These are phyloP conservation scores for Uronychia binucleata DNA, from an alignment of 73 alveolate genomes.

Conservation along the genomic window DNA sequence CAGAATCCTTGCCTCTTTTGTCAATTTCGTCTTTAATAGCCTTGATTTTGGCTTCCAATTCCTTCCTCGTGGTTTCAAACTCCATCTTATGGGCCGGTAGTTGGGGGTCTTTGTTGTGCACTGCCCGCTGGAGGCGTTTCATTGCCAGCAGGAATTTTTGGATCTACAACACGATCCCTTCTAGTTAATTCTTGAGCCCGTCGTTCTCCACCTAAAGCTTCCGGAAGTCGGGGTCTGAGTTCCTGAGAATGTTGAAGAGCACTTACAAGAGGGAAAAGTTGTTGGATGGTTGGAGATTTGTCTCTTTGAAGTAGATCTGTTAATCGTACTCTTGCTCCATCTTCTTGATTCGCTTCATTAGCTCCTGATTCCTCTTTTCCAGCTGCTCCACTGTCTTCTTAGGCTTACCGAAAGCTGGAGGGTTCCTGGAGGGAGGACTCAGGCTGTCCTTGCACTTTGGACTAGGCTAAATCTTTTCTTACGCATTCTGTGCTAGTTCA, in stretches of 20 bases:
- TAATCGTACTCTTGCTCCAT: conserved; percentile 15
- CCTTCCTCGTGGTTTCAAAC: conserved; percentile 56
- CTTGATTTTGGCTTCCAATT: conserved; percentile 33
- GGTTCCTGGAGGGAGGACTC: neutral
- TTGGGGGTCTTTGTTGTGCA: conserved; percentile 50
- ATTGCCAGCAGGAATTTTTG: conserved; percentile 42
- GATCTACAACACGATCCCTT: conserved; percentile 1
- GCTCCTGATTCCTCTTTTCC: conserved; percentile 5
- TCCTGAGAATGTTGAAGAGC: too few relatives aligned
- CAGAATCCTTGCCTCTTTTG: neutral
- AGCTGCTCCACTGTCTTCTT: neutral
- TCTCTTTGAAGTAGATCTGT: conserved; percentile 10
- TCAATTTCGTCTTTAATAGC: conserved; percentile 29
- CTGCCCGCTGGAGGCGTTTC: conserved; percentile 64
- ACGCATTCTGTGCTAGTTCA: neutral
- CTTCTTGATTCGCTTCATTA: conserved; percentile 6
- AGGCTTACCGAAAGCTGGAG: neutral
- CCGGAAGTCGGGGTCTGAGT: conserved; percentile 23
- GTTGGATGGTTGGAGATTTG: neutral
- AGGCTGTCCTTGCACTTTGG: neutral
- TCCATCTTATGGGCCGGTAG: conserved; percentile 31
- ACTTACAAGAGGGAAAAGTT: neutral
- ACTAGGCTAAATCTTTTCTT: neutral
- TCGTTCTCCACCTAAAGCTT: conserved; percentile 8
- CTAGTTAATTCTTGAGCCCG: conserved; percentile 10